phyloP scores from a whole-genome alignment of 257 asterid genomes.

The Forsythia viridissima region DNA sequence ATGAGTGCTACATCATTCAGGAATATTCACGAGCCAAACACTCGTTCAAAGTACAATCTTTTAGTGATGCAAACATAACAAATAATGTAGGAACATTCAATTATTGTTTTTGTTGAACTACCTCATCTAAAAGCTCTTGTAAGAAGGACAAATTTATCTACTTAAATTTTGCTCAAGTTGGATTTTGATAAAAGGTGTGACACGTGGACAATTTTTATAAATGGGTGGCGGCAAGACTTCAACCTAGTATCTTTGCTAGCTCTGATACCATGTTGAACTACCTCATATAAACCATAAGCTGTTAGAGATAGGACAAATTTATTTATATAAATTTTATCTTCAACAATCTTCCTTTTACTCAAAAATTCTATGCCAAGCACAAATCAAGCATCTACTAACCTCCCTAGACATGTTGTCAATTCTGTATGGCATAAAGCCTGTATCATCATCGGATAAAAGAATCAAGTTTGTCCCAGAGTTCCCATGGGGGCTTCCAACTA shows the following conservation, averaged over 20 bases:
- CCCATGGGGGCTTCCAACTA: conserved; percentile 81
- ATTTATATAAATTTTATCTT: no score
- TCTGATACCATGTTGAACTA: not conserved
- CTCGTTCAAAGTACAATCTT: not conserved
- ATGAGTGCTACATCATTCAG: not conserved
- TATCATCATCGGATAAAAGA: conserved; percentile 85
- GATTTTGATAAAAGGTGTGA: not conserved
- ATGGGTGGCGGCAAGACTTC: not conserved
- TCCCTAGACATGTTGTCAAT: conserved; percentile 94
- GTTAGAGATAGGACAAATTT: not conserved
- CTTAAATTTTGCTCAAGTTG: not conserved
- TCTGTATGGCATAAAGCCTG: conserved; percentile 98
- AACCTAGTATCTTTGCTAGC: not conserved
- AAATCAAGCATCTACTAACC: conserved; percentile 53
- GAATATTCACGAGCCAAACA: not conserved
- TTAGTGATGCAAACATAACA: not conserved
- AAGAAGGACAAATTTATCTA: not conserved
- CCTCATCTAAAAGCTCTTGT: not conserved
- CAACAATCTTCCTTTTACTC: not conserved
- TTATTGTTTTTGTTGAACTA: not conserved
- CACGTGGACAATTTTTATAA: not conserved
- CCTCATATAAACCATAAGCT: not conserved
- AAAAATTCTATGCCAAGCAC: conserved; percentile 1
- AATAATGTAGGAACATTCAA: not conserved
- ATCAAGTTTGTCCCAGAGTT: conserved; percentile 90